A percentile compares a stretch with the other conserved stretches of the same genome.
These are phyloP conservation scores for Artemisia tridentata DNA, from an alignment of 129 eudicot genomes.

Conservation along the genomic window DNA sequence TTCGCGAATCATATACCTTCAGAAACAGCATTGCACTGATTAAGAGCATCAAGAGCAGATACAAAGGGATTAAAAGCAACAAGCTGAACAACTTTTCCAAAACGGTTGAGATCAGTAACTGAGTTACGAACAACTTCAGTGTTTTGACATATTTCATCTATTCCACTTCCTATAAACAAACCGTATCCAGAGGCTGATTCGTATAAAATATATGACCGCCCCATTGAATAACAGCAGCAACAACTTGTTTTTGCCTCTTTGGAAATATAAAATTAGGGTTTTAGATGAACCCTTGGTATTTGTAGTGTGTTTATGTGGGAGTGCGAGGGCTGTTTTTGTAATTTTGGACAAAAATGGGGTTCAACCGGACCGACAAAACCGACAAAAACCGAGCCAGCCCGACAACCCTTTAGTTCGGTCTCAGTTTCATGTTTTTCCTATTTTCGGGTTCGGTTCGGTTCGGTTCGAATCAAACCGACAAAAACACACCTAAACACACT, in stretches of 20 bases:
- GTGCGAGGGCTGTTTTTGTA: too few species aligned
- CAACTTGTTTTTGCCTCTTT: not conserved
- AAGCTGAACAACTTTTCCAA: constrained; percentile 74
- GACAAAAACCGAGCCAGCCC: too few species aligned
- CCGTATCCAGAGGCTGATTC: constrained; percentile 84
- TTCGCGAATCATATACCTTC: too few species aligned
- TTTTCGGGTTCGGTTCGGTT: too few species aligned
- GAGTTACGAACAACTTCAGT: constrained; percentile 85
- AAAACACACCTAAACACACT: too few species aligned
- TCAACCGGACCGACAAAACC: too few species aligned
- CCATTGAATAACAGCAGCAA: constrained; percentile 39
- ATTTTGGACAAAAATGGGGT: too few species aligned
- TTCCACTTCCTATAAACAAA: constrained; percentile 55
- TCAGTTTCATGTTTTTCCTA: too few species aligned
- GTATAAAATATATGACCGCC: constrained; percentile 53
- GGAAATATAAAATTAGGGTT: not conserved
- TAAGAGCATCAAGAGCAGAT: constrained; percentile 78
- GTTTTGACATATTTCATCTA: constrained; percentile 89
- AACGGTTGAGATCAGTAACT: constrained; percentile 62
- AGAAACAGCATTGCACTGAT: constrained; percentile 74
- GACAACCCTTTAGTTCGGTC: too few species aligned
- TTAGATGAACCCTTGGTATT: not conserved
- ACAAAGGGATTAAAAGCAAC: constrained; percentile 67
- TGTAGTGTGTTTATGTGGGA: too few species aligned
- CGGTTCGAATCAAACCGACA: too few species aligned